Base-by-base conservation (phyloP, 106 monocot genomes). In the Dioscorea alata region DNA sequence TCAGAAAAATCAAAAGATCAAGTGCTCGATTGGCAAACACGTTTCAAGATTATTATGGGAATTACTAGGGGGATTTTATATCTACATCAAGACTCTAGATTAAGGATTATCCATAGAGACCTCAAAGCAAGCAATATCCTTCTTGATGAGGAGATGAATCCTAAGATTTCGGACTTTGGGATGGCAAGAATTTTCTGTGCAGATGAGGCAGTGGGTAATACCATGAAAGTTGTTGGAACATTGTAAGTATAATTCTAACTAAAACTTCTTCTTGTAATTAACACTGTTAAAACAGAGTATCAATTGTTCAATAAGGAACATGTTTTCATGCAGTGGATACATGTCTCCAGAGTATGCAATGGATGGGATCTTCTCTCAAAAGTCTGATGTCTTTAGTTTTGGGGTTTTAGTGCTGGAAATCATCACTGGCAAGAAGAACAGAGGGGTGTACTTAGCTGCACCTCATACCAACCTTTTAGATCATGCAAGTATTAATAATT, bases 351-450 rank as follows among this genome's bases (percentile, higher is more conserved):
- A 75, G 50, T 75, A 75, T 31, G 75, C 75, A 19, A 68, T 68
- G 50, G 57, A 68, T 16, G 75, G 75, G 16, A 24, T 75, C 2
- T 67, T 75, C 23, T 75, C 75, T 12, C 13, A 60, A n/a, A 75
- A 75, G n/a, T 75, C 75, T 15, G 75, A 75, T 33, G 59, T 75
- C 4, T 75, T 75, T 50, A 75, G 75, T 48, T 75, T 75, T 32
- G 75, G 75, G 15, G 67, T 75, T 0, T 14, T 75, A 8, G 12
- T 61, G 19, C 33, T 75, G 23, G 75, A 75, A 60, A 75, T 75
- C 0, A 14, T 68, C 1, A 75, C 60, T 51, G 59, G 75, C 4
- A 74, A 49, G 42, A 58, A 51, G 49, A 74, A 67, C 67, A 52
- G 59, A 67, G 58, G 32, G 21, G 13, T 65, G 15, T 57, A 56